These are phyloP conservation scores for Ceratocystis variospora DNA, from an alignment of 2,329 filamentous ascomycete genomes.

Conservation along the genomic window DNA sequence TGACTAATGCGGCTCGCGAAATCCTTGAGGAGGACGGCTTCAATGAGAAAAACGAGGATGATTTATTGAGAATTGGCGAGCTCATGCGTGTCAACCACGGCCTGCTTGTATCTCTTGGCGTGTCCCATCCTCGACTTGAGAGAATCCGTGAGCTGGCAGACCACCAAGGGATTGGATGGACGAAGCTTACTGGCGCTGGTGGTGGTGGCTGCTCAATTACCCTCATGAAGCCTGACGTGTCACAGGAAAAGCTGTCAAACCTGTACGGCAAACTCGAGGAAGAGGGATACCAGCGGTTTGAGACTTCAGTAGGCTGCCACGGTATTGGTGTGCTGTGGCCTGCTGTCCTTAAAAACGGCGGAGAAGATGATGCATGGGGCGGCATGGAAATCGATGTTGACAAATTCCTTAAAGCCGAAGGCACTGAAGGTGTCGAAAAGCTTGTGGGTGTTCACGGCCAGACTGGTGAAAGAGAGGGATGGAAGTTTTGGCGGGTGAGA, in stretches of 20 bases:
- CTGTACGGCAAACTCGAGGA: constrained; percentile 52
- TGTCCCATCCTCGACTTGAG: constrained; percentile 88
- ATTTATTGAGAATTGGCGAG: constrained; percentile 64
- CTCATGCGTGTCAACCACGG: constrained; percentile 92
- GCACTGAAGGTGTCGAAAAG: constrained; percentile 70
- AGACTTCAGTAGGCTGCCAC: constrained; percentile 81
- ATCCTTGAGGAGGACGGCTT: constrained; percentile 50
- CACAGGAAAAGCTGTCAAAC: constrained; percentile 41
- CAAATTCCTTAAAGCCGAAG: constrained; percentile 65
- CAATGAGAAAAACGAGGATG: constrained; percentile 47
- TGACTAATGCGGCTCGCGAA: constrained; percentile 42
- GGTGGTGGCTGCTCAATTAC: constrained; percentile 95
- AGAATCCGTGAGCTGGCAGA: constrained; percentile 84
- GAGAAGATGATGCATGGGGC: constrained; percentile 61
- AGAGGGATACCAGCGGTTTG: constrained; percentile 71
- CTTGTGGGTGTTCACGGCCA: constrained; percentile 67
- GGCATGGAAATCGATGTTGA: constrained; percentile 90
- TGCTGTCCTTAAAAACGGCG: constrained; percentile 73
- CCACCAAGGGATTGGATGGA: constrained; percentile 82
- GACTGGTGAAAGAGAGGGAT: constrained; percentile 57
- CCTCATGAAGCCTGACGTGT: constrained; percentile 55
- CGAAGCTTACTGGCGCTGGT: constrained; percentile 89
- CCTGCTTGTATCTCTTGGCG: constrained; percentile 75
- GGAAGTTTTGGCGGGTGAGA: constrained; percentile 70
- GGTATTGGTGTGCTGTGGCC: constrained; percentile 92